phyloP scores from a whole-genome alignment of 306 rosid species.

The Corylus heterophylla region DNA sequence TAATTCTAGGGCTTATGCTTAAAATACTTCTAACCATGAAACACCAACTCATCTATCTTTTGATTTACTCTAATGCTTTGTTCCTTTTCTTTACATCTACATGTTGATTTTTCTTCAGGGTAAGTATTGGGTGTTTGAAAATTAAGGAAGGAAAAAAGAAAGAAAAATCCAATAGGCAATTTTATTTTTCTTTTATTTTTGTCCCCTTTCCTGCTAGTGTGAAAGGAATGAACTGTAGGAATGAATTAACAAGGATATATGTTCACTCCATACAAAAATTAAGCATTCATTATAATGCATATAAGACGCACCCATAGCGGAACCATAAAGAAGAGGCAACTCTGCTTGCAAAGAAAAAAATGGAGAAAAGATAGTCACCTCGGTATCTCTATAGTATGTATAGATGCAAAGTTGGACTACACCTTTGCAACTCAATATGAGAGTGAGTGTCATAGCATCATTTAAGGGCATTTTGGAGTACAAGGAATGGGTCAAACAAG shows the following conservation, averaged over 20 bases:
- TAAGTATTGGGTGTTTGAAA: no score
- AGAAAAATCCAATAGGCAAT: no score
- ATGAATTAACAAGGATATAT: not conserved
- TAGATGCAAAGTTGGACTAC: constrained; percentile 41
- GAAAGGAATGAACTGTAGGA: not conserved
- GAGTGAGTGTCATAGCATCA: constrained; percentile 48
- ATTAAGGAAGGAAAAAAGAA: no score
- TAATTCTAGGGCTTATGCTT: no score
- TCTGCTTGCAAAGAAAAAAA: not conserved
- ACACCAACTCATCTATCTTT: no score
- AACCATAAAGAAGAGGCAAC: not conserved
- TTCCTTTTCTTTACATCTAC: no score
- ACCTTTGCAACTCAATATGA: constrained; percentile 62
- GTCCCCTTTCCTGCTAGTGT: not conserved
- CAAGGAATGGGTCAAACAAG: constrained; percentile 25
- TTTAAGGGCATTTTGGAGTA: constrained; percentile 39
- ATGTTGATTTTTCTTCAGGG: no score
- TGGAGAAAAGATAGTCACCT: constrained; percentile 13
- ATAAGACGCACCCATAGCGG: not conserved
- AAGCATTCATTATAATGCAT: not conserved
- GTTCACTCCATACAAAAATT: not conserved
- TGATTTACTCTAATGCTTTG: no score
- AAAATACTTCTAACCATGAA: no score
- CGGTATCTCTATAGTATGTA: constrained; percentile 6
- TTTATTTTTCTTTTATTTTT: not conserved